Evolutionary conservation across 495 filamentous ascomycete species (phyloP), one percentile per base, ranked within the genome.

Genomic region (Astrothelium subdiscretum): DNA sequence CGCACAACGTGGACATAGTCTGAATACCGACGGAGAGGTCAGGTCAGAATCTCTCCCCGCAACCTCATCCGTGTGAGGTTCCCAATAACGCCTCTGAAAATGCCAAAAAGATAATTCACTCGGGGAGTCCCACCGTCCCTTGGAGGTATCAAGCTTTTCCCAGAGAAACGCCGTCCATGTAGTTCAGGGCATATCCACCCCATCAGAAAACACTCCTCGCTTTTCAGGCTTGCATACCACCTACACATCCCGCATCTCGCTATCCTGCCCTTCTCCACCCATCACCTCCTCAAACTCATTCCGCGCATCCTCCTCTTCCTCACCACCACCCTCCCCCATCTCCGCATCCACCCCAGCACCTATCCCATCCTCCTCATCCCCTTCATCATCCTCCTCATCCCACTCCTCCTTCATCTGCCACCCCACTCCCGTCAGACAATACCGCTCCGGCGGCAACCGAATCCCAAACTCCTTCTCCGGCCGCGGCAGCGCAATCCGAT

Each of bases 381-480:
- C 84, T 0, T 81, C 84, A 40, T 82, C 79, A 57, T 81, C 80
- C 64, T 81, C 81, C 40, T 71, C 70, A 29, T 76, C 80, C 89
- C 89, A 95, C 61, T 85, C 82, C 58, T 91, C 89, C 71, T 83
- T 85, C 75, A 97, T 70, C 40, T 85, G 83, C 94, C 94, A 98
- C 62, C 84, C 84, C 20, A 82, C 78, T 0, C 94, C 94, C 31
- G 87, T 95, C 59, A 96, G 77, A 65, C 92, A 92, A 71, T 95
- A 97, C 70, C 89, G 79, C 83, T 98, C 94, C 61, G 87, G 87
- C 40, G 94, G 94, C 66, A 98, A 74, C 51, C 91, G 78, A 62
- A 94, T 83, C 15, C 94, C 94, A 75, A 83, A 66, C 65, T 92
- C 91, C 61, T 83, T 82, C 43, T 83, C 81, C 0, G 92, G 85